A percentile compares a stretch with the other conserved stretches of the same genome.
Evolutionary conservation across 352 stramenopile species (phyloP).

Genomic region (Achlya hypogyna): DNA sequence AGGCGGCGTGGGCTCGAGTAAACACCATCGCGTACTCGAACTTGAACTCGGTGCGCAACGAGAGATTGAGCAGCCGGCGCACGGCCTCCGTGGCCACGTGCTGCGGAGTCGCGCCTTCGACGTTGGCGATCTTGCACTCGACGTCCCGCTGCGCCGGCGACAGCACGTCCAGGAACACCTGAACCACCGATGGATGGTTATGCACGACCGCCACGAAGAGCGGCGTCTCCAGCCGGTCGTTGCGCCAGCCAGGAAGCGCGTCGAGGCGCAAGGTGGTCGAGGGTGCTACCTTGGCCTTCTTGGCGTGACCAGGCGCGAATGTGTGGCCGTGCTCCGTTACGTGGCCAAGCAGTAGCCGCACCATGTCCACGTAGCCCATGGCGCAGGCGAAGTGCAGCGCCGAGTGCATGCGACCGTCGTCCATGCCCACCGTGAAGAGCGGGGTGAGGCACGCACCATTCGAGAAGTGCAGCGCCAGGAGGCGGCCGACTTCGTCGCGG

Average conservation of each 20-base stretch:
- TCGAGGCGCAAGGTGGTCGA: not conserved
- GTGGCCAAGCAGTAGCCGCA: not conserved
- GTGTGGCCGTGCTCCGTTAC: not conserved
- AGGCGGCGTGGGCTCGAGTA: conserved; percentile 38
- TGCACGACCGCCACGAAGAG: conserved; percentile 54
- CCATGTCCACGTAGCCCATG: not conserved
- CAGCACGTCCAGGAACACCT: conserved; percentile 30
- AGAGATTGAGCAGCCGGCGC: conserved; percentile 25
- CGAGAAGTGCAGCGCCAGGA: conserved; percentile 35
- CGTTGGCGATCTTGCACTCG: conserved; percentile 53
- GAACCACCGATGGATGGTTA: conserved; percentile 37
- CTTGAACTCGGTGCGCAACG: not conserved
- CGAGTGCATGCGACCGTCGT: conserved; percentile 1
- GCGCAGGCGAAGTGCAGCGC: conserved; percentile 10
- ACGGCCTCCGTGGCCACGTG: conserved; percentile 40
- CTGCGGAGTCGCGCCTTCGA: conserved; percentile 60
- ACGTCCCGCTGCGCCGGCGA: conserved; percentile 33
- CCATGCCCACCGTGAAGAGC: conserved; percentile 1
- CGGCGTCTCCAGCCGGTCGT: conserved; percentile 54
- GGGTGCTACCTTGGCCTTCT: not conserved
- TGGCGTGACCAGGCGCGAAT: not conserved
- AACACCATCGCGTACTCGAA: conserved; percentile 69
- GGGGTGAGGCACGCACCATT: conserved; percentile 5
- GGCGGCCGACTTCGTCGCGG: conserved; percentile 35
- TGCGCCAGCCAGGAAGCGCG: conserved; percentile 40